Base-by-base conservation (phyloP, 2,329 filamentous ascomycete species). In the Neopestalotiopsis rosae region DNA sequence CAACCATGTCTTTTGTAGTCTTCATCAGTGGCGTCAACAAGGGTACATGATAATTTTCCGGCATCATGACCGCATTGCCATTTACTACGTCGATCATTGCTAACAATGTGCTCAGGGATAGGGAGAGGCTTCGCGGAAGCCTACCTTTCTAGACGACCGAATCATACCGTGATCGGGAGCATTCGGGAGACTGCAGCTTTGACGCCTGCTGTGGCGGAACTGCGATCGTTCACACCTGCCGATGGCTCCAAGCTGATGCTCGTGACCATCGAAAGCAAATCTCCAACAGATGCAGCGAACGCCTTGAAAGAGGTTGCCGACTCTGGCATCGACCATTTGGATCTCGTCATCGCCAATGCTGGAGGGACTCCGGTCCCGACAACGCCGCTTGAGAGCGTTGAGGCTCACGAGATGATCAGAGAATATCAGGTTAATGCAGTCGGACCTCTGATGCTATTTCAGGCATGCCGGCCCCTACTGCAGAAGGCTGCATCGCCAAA, bases 141-240 rank as follows among this genome's bases (percentile, higher is more conserved):
- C 3, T 81, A 81, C 71, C 79, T 85, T 59, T 70, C 72, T 1
- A 73, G 77, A 1, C 78, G 77, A 1, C 78, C 82, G 1, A 73
- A 80, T 61, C 79, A 77, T 20, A 81, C 74, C 17, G 79, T 84
- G 42, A 79, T 85, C 13, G 81, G 80, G 20, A 80, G 79, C 5
- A 76, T 82, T 34, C 81, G 82, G 28, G 73, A 79, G 13, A 58
- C 56, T 24, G 56, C 56, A 10, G 75, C 71, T 4, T 61, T 71
- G 0, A 69, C 77, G 28, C 64, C 73, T 5, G 74, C 72, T 45
- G 74, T 76, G 2, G 40, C 74, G 1, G 71, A 75, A 4, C 75
- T 83, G 6, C 62, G 71, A 4, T 57, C 68, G 6, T 66, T 78
- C 7, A 71, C 75, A 14, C 74, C 67, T 10, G 79, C 71, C 4